Evolutionary conservation across 1,284 basidiomycete genomes (phyloP), one percentile per base, ranked within the genome.

Genomic region (Pseudozyma sp.): DNA sequence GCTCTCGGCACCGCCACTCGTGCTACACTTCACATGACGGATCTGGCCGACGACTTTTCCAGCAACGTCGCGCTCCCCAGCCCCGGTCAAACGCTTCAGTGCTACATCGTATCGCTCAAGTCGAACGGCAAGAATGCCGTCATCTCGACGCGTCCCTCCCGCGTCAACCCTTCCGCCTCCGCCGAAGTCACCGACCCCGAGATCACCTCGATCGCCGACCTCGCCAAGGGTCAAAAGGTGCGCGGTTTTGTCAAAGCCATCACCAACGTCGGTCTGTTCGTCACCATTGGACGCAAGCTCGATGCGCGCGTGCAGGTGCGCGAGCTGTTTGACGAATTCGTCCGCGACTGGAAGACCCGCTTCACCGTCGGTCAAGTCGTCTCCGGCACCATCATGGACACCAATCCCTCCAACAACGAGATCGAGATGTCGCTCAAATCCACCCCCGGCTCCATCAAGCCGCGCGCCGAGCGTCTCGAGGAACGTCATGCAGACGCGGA

Each of bases 231-330:
- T 5, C 60, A 87, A 29, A 86, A 96, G 35, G 50, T 75, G 17
- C 89, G 94, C 54, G 96, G 96, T 11, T 93, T 97, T 82, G 89
- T 98, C 82, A 96, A 94, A 86, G 92, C 90, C 72, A 88, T 98
- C 46, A 89, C 90, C 19, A 91, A 94, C 52, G 72, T 78, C 29
- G 96, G 96, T 14, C 84, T 99, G n/a, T 98, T 97, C 80, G 93
- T 99, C 5, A 89, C 90, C 42, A 85, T 99, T 24, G 94, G 93
- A 16, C 89, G 91, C 51, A 88, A 89, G 50, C 86, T 97, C 35
- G 93, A 94, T 79, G 95, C 92, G 55, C 90, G 96, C 24, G 91
- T 98, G 29, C 94, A 96, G 85, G 98, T 98, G 84, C 91, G 90
- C 83, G 94, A 97, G 85, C 88, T 97, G 13, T 81, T 82, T 35